Base-by-base conservation (phyloP, 805 yeast genomes). In the Suhomyces sp. region DNA sequence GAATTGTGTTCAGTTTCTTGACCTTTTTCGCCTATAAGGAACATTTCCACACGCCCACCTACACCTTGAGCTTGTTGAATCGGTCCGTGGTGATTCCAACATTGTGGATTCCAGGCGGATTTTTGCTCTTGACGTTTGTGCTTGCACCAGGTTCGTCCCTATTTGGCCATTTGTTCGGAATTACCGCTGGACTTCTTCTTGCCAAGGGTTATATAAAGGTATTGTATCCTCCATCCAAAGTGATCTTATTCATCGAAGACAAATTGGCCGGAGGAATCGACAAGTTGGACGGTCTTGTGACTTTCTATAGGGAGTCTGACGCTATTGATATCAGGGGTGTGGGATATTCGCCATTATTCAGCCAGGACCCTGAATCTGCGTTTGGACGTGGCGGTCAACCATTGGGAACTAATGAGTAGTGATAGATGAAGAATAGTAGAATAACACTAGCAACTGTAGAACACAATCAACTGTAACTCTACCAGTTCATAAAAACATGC, bases 81-180 rank as follows among this genome's bases (percentile, higher is more conserved):
- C 66, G 75, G 20, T 73, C 74, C 15, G 58, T 72, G 33, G 63
- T 72, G 7, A 64, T 88, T 15, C 91, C 90, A 27, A 86, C 93
- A 0, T 62, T 81, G 50, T 67, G 73, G 49, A 56, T 79, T 2
- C 96, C 96, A 13, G 72, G 86, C 39, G 58, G 79, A 21, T 53
- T 61, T 24, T 70, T 88, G 56, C 55, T 83, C 1, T 17, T 81
- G 7, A 67, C 80, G 44, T 75, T 82, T 1, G 50, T 87, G 6
- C 43, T 86, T 24, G 64, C 85, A 41, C 92, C 96, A 1, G 78
- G 81, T 7, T 79, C 89, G 3, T 83, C 90, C 52, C 83, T 88
- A 57, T 71, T 86, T 58, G 94, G 96, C 29, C 96, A 89, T 65
- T 71, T 82, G 51, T 77, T 86, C 39, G 93, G 88, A 4, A 69